Evolutionary conservation across 2,329 filamentous ascomycete genomes (phyloP), one percentile per base, ranked within the genome.

Genomic region (Fusarium metavorans): DNA sequence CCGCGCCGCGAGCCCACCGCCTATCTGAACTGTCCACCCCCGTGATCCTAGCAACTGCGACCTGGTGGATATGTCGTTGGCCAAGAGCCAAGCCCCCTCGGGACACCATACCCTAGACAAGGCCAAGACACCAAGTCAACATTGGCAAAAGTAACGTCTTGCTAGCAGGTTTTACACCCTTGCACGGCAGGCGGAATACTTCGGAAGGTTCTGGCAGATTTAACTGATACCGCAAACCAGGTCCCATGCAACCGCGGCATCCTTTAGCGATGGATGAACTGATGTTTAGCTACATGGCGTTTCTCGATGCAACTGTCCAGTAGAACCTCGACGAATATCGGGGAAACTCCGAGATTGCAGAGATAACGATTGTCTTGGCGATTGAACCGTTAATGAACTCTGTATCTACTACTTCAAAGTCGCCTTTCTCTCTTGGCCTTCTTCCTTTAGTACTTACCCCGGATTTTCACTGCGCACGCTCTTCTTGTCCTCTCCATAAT

Each of bases 381-480:
- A 27, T n/a, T 30, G 25, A n/a, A n/a, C 9, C 16, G 25, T 52
- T 52, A 52, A 52, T 30, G 18, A n/a, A 18, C 48, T 52, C 25
- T 52, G 25, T 52, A 52, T 52, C 48, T 27, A 7, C 27, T 30
- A 30, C 48, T 18, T 30, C 25, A 4, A 52, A 52, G 10, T 30
- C 25, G 25, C 6, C 48, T 52, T 11, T 2, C 25, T n/a, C 48
- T 52, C 48, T 52, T 52, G 48, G 48, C 25, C 25, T 52, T 52
- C 6, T 7, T 25, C 25, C 6, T 1, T 18, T n/a, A 52, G 48
- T 18, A 27, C 41, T 61, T 70, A 73, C 70, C 70, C 70, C 70
- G 18, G 70, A 72, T 72, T 37, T 66, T 58, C 70, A 20, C 23
- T 58, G 56, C 70, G 45, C 66, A 72, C 70, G 66, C 60, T 66